These are phyloP conservation scores for Mitragyna speciosa DNA, from an alignment of 257 asterid genomes.

Conservation along the genomic window DNA sequence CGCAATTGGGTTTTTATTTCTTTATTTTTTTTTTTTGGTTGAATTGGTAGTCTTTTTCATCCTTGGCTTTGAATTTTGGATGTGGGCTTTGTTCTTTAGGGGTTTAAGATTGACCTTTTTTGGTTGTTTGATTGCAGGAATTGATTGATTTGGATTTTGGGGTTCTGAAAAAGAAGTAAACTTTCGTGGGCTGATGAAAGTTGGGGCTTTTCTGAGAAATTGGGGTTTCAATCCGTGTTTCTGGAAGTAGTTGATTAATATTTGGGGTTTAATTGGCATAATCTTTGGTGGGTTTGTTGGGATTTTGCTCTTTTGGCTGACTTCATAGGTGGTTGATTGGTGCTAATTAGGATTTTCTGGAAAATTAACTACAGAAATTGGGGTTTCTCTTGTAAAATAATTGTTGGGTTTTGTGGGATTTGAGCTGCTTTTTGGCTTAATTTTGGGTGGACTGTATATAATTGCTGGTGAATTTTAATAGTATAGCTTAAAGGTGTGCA, in stretches of 20 bases:
- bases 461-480: neutral
- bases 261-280: neutral
- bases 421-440: neutral
- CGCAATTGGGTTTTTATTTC: slow-evolving; percentile 7
- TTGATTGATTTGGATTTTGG: slow-evolving; percentile 14
- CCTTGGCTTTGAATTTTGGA: neutral
- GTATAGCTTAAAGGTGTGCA: neutral
- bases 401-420: slow-evolving; percentile 13
- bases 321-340: neutral
- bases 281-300: slow-evolving; percentile 16
- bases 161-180: slow-evolving; percentile 9
- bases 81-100: slow-evolving; percentile 12
- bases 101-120: neutral
- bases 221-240: slow-evolving; percentile 10
- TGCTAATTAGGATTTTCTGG: neutral
- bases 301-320: slow-evolving; percentile 7
- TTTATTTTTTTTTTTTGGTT: neutral
- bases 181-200: slow-evolving; percentile 3
- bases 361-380: neutral
- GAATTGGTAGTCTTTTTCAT: neutral
- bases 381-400: neutral
- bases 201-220: slow-evolving; percentile 11
- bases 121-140: slow-evolving; percentile 18
- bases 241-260: slow-evolving; percentile 2
- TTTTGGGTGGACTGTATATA: slow-evolving; percentile 11